Evolutionary conservation across 1,139 yeast species (phyloP), one percentile per base, ranked within the genome.

Genomic region (Hemisphaericaspora lyxosophila): DNA sequence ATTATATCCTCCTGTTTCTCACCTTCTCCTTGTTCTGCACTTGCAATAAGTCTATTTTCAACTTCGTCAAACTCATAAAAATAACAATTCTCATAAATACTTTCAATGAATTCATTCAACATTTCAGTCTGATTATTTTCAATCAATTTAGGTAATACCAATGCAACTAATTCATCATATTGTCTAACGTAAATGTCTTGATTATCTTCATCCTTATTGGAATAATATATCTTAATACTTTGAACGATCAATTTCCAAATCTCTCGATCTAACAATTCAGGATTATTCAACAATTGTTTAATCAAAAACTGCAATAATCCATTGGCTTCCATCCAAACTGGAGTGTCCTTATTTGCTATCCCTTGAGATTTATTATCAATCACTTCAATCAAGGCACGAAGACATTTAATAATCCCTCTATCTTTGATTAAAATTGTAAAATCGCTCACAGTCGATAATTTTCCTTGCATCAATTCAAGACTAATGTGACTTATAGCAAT

Each of bases 401-500:
- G 47, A 25, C 60, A 37, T 36, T 51, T 57, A 5, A 59, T 48
- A 1, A 82, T 51, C 5, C 79, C 69, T 14, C 70, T 73, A 43
- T 80, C 80, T 7, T 63, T 51, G 2, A 81, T 47, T 16, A 79
- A 55, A 0, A 59, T 51, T 1, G 53, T 44, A 28, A 69, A 60
- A 36, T 69, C 66, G 8, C 7, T 5, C 5, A 71, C 47, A 1
- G 49, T 40, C 0, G 51, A 46, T 13, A 85, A 42, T 27, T 69
- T 68, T 0, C 47, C 46, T 4, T 55, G 50, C 19, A 86, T 51
- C 7, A 75, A 47, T 9, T 58, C 60, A 38, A 81, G 62, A 1
- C 86, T 70, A 20, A 60, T 53, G 39, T 71, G 71, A 47, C 92
- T 76, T 3, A 84, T 61, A 0, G 88, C 80, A 26, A 80, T 71